Evolutionary conservation across 257 asterid genomes (phyloP).

Genomic region (Solanum chiquidenum): DNA sequence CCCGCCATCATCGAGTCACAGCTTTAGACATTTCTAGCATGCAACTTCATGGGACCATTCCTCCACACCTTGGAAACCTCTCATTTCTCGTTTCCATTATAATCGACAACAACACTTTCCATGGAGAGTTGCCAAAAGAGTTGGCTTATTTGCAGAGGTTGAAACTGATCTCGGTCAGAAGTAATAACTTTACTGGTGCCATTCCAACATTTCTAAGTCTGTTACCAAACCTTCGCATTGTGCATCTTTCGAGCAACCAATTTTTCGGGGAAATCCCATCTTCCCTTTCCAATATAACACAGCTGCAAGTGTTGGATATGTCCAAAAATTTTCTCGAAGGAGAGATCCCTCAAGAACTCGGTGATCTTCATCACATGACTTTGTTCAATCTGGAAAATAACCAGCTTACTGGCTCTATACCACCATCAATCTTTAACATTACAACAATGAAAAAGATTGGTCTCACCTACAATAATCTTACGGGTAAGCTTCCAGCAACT

Average conservation of each 20-base stretch:
- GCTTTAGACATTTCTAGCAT: not conserved
- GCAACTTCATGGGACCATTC: not conserved
- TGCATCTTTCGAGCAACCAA: not conserved
- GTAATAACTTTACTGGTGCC: not conserved
- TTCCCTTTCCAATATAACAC: not conserved
- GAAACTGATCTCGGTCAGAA: not conserved
- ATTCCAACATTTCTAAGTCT: not conserved
- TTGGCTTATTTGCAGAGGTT: not conserved
- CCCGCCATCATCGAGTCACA: not conserved
- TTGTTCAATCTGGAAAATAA: not conserved
- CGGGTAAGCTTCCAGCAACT: conserved; percentile 10
- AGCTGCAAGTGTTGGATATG: not conserved
- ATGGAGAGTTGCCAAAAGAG: not conserved
- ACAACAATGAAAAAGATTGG: not conserved
- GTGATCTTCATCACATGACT: not conserved
- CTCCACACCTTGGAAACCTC: not conserved
- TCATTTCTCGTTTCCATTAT: not conserved
- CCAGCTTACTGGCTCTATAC: conserved; percentile 8
- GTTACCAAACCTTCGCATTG: not conserved
- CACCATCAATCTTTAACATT: not conserved
- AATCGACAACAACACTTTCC: not conserved
- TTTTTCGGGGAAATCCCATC: not conserved
- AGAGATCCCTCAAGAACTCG: conserved; percentile 6
- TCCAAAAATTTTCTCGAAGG: not conserved
- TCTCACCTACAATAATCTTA: not conserved